phyloP scores from a whole-genome alignment of 768 basidiomycete species.

The Mycena maculata region DNA sequence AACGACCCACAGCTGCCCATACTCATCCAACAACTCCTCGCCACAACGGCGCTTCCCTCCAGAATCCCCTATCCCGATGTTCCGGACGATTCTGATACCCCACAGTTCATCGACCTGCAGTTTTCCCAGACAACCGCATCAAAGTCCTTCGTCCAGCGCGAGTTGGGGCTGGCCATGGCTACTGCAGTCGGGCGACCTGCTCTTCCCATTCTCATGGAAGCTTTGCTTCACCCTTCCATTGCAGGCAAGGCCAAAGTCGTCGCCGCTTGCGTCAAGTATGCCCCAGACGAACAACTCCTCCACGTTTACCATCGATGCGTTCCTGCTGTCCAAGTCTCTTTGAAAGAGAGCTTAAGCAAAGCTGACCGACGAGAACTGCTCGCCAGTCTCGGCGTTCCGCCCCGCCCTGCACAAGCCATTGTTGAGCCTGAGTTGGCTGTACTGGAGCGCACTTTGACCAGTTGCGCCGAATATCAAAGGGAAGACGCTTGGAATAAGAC shows the following conservation, averaged over 20 bases:
- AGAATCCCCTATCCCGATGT: conserved; percentile 26
- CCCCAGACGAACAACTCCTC: conserved; percentile 29
- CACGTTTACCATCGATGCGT: conserved; percentile 32
- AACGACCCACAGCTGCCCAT: conserved; percentile 27
- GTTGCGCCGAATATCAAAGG: conserved; percentile 22
- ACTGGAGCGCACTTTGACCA: conserved; percentile 30
- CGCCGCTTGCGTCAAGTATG: conserved; percentile 28
- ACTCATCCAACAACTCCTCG: conserved; percentile 30
- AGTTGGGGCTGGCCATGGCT: conserved; percentile 33
- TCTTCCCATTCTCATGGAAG: conserved; percentile 31
- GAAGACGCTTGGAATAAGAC: conserved; percentile 31
- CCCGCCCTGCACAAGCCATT: not conserved
- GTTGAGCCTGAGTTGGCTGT: conserved; percentile 23
- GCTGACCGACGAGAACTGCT: conserved; percentile 19
- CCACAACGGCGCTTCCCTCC: conserved; percentile 29
- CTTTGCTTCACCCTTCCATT: conserved; percentile 33
- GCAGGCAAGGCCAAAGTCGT: conserved; percentile 29
- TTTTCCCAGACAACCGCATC: conserved; percentile 36
- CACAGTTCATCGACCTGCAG: conserved; percentile 23
- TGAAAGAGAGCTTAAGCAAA: conserved; percentile 21
- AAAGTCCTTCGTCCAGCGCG: conserved; percentile 35
- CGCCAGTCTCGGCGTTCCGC: conserved; percentile 22
- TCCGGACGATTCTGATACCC: conserved; percentile 12
- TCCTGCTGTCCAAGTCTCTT: conserved; percentile 30
- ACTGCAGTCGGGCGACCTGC: conserved; percentile 27